Evolutionary conservation across 2,329 filamentous ascomycete genomes (phyloP).

Genomic region (Hymenotorrendiella dingleyae): DNA sequence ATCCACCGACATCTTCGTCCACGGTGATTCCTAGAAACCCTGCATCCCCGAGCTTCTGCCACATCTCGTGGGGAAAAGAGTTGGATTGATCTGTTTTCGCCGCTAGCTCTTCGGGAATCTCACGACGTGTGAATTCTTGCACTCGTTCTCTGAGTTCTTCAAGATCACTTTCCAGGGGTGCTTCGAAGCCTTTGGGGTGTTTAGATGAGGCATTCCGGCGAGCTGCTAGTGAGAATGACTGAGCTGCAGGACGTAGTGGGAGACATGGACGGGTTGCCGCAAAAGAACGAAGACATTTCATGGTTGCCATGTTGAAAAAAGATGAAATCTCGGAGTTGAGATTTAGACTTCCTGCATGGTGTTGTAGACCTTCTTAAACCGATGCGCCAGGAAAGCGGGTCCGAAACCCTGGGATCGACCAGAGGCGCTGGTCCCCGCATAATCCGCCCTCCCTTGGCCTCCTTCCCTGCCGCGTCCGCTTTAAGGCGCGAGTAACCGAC

Average conservation of each 20-base stretch:
- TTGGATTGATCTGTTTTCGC: conserved; percentile 78
- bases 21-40: conserved; percentile 90
- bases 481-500: conserved; percentile 14
- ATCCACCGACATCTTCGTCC: conserved; percentile 82
- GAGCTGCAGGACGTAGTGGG: conserved; percentile 18
- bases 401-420: no score
- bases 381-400: no score
- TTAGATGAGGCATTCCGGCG: conserved; percentile 56
- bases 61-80: conserved; percentile 85
- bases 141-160: conserved; percentile 47
- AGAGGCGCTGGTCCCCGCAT: no score
- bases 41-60: conserved; percentile 86
- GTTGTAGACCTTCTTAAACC: no score
- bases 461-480: not conserved
- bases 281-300: conserved; percentile 20
- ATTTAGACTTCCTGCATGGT: no score
- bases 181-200: conserved; percentile 57
- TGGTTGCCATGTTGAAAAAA: conserved; percentile 21
- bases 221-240: conserved; percentile 30
- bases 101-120: conserved; percentile 80
- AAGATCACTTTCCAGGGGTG: conserved; percentile 45
- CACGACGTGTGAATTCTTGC: conserved; percentile 76
- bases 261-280: conserved; percentile 18
- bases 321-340: not conserved
- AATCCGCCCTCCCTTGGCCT: no score